phyloP scores from a whole-genome alignment of 140 eudicot species.

The Oenanthe javanica region DNA sequence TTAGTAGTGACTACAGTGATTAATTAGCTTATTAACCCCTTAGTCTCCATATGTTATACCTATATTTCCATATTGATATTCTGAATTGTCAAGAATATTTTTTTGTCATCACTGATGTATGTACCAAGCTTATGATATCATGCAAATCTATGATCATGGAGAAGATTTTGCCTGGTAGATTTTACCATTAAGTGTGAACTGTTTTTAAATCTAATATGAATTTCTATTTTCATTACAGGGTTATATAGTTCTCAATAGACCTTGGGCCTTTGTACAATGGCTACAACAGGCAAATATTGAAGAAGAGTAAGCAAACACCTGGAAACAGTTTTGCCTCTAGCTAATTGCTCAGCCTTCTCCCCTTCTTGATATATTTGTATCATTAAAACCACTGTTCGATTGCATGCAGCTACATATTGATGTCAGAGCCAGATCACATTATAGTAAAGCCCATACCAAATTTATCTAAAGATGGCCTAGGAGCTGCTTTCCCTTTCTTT shows the following conservation, averaged over 20 bases:
- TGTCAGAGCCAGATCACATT: conserved; percentile 98
- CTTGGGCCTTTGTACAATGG: conserved; percentile 99
- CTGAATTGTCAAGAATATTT: background rate
- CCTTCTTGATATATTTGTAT: conserved; percentile 2
- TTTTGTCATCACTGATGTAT: background rate
- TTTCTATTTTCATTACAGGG: conserved; percentile 42
- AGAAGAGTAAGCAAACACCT: conserved; percentile 75
- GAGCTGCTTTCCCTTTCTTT: conserved; percentile 97
- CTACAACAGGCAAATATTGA: conserved; percentile 83
- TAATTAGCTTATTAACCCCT: too few relatives aligned
- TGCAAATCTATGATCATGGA: too few relatives aligned
- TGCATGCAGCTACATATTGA: conserved; percentile 79
- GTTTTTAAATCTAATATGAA: background rate
- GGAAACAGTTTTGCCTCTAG: background rate
- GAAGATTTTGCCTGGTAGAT: background rate
- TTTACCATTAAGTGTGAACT: background rate
- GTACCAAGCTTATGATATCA: background rate
- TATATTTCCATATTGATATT: background rate
- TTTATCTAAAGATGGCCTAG: conserved; percentile 73
- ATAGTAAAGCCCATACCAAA: conserved; percentile 95
- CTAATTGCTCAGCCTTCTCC: background rate
- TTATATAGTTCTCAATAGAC: conserved; percentile 92
- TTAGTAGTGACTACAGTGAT: too few relatives aligned
- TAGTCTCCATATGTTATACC: background rate
- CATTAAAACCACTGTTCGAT: background rate